A percentile compares a stretch with the other conserved stretches of the same genome.
Evolutionary conservation across 192 early-diverging fungal species (phyloP).

Genomic region (Pilaira anomala): DNA sequence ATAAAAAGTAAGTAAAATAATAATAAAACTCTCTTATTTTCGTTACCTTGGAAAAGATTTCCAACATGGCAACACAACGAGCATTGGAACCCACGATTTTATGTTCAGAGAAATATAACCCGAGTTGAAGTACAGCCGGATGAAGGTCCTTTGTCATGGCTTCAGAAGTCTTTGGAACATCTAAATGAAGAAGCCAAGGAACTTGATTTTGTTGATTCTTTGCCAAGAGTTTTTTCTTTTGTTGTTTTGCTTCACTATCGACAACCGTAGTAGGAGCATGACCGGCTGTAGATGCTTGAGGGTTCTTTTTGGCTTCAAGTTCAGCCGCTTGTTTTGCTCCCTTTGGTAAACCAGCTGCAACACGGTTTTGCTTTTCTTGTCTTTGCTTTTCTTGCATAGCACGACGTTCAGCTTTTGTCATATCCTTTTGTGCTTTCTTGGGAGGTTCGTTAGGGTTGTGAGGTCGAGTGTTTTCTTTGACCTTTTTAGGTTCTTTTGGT

Average conservation of each 20-base stretch:
- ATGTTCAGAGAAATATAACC: constrained; percentile 81
- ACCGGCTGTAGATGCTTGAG: constrained; percentile 20
- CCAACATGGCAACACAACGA: constrained; percentile 80
- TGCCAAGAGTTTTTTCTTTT: constrained; percentile 24
- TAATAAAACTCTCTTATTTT: background rate
- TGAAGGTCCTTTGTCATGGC: constrained; percentile 69
- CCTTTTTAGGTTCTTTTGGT: constrained; percentile 2
- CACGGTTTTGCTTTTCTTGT: constrained; percentile 66
- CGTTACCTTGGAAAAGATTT: constrained; percentile 74
- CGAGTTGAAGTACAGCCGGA: constrained; percentile 81
- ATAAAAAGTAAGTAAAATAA: too few species aligned
- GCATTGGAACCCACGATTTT: constrained; percentile 90
- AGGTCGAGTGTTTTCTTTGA: background rate
- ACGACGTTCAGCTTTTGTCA: constrained; percentile 90
- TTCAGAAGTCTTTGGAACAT: constrained; percentile 49
- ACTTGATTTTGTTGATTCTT: constrained; percentile 52
- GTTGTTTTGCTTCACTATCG: constrained; percentile 32
- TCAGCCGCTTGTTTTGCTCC: background rate
- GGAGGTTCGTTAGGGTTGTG: background rate
- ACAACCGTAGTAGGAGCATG: constrained; percentile 33
- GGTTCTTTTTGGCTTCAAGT: constrained; percentile 25
- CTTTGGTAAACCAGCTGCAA: background rate
- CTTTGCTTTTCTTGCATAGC: constrained; percentile 81
- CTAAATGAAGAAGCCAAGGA: constrained; percentile 76
- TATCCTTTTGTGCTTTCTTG: constrained; percentile 52